Base-by-base conservation (phyloP, 257 asterid genomes). In the Solanum acaule region DNA sequence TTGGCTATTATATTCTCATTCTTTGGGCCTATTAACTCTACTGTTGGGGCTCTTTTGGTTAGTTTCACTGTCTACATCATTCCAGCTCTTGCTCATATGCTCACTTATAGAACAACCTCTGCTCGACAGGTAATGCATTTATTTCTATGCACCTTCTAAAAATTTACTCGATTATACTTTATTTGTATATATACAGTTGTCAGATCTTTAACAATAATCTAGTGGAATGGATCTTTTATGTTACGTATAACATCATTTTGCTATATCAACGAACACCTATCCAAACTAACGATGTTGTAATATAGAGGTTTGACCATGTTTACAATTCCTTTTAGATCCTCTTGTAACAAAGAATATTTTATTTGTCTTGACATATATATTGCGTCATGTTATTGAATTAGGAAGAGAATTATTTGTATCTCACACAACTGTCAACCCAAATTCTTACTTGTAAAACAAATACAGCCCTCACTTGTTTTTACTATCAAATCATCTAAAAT, bases 11-110 rank as follows among this genome's bases (percentile, higher is more conserved):
- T 95, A 82, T 96, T 96, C 93, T 98, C 99, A 0, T 96, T 96
- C 88, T 96, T 96, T 35, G 99, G 99, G 23, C 98, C 98, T 6
- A 96, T 96, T 49, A 96, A 96, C 87, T 96, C 98, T 1, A 97
- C 99, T 0, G 98, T 96, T 14, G 99, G 99, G 29, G 98, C 99
- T 23, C 98, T 96, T 78, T 88, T 96, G 31, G 99, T 96, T 87
- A 96, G 97, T 29, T 96, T 96, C 95, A 96, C 99, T 6, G 99
- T 96, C 91, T 96, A 95, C 93, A 92, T 96, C 86, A 95, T 96
- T 82, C 99, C 99, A 4, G 91, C 99, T 71, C 87, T 94, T 2
- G 99, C 99, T 15, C 99, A 96, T 89, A 96, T 96, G 96, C 97
- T 96, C 88, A 95, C 98, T 37, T 96, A 93, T 82, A 65, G 98